Conservation (phyloP, 257 asterid species). For the Solanum boliviense region DNA sequence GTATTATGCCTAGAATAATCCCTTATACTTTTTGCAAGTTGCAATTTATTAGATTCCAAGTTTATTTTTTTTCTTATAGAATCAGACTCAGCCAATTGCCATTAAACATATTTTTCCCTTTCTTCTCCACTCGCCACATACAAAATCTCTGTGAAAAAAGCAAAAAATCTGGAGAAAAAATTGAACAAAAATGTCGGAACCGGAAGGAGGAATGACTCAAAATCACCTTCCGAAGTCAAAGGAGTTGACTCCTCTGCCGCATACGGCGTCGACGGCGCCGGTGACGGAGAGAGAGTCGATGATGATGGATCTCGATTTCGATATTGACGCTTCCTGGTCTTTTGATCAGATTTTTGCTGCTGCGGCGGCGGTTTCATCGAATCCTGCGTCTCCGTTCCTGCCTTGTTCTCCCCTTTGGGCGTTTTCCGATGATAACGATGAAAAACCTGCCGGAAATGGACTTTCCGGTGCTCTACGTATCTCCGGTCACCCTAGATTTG, state of each 20-base stretch:
- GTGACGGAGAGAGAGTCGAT: not conserved
- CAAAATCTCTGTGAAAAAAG: not conserved
- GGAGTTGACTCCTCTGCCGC: not conserved
- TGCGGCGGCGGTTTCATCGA: not conserved
- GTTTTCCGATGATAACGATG: not conserved
- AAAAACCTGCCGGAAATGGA: not conserved
- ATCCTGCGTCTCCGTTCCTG: not conserved
- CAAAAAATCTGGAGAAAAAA: not conserved
- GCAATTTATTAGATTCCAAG: not conserved
- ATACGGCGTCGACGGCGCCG: not conserved
- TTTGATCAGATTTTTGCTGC: not conserved
- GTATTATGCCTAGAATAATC: not conserved
- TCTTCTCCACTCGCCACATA: not conserved
- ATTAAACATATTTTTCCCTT: not conserved
- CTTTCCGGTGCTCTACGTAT: not conserved
- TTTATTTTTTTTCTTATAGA: not conserved
- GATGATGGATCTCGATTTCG: not conserved
- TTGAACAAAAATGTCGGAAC: not conserved
- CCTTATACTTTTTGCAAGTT: not conserved
- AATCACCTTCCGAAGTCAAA: not conserved
- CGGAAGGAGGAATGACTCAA: not conserved
- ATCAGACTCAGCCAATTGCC: not conserved
- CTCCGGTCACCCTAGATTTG: not conserved
- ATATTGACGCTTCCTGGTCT: not conserved
- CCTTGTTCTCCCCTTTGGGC: not conserved